Evolutionary conservation across 345 rosid genomes (phyloP), one percentile per base, ranked within the genome.

Genomic region (Hibiscus syriacus): DNA sequence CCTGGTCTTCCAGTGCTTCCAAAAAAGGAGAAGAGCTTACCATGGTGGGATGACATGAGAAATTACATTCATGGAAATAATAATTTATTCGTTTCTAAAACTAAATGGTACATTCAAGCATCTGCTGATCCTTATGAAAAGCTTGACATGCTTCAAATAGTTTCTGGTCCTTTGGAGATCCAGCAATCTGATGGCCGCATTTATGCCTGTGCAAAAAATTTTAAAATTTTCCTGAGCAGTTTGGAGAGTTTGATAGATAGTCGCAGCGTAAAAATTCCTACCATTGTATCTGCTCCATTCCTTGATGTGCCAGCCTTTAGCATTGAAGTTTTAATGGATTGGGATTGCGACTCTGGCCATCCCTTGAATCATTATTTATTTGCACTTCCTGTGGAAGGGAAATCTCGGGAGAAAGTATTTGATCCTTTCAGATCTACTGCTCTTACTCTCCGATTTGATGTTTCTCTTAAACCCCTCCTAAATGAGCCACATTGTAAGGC

Each of bases 21-120:
- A 20, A 94, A 94, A 80, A 94, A 87, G 61, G 99, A 94, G 78
- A 81, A 82, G 70, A 94, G 80, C 75, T 92, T 94, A 67, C 98
- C 99, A 2, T 94, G 99, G 99, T 94, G 99, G 99, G 99, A 94
- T 87, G 99, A 91, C 43, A 85, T 92, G 93, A 87, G 99, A 76
- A 86, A 94, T 75, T 94, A 91, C 79, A 78, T 91, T 67, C 99
- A 94, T 74, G 98, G 99, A 75, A 85, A 78, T 70, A 78, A 84
- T 68, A 66, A 82, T 46, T 76, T 94, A 55, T 76, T 76, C 70
- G 88, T 94, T 73, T 77, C 83, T 70, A 90, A 94, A 74, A 81
- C 93, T 46, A 77, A 79, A 38, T 89, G 92, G 92, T 63, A 78
- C 68, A 39, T 94, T 77, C 96, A 88, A 70, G 96, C 95, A 49